Conservation (phyloP, 768 basidiomycete species). For the Auriscalpium microsporum region DNA sequence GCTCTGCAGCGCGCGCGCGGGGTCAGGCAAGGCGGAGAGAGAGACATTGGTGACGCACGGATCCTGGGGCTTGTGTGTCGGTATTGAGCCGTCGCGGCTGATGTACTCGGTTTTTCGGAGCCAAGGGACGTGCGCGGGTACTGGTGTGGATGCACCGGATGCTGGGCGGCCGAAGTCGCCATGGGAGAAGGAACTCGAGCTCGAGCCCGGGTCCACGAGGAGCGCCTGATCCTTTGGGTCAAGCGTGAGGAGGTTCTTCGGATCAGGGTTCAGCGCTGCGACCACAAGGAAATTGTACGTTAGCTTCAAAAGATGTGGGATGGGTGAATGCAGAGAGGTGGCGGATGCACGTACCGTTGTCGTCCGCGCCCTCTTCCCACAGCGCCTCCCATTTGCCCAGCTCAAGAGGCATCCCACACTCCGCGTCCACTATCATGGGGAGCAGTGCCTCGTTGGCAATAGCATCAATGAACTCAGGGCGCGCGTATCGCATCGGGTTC, state of each 20-base stretch:
- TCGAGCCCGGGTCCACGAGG: constrained; percentile 51
- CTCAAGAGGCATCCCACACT: constrained; percentile 94
- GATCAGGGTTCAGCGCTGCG: constrained; percentile 59
- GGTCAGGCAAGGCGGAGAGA: not conserved
- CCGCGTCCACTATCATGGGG: constrained; percentile 95
- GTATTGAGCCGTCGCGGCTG: constrained; percentile 44
- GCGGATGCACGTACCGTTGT: constrained; percentile 40
- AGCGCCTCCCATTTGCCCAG: constrained; percentile 74
- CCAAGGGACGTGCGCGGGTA: constrained; percentile 72
- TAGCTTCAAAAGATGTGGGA: not conserved
- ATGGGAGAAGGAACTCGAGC: constrained; percentile 33
- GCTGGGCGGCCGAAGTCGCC: constrained; percentile 25
- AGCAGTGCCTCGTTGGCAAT: constrained; percentile 74
- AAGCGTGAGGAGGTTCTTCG: constrained; percentile 44
- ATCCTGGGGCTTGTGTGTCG: no score
- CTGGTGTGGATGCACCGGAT: constrained; percentile 36
- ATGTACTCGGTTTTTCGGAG: constrained; percentile 89
- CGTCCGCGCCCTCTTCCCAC: constrained; percentile 73
- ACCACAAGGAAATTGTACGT: not conserved
- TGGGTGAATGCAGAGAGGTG: not conserved
- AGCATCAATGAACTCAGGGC: constrained; percentile 75
- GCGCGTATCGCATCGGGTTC: constrained; percentile 78
- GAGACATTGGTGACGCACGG: no score
- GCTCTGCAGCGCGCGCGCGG: not conserved
- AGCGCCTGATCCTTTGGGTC: constrained; percentile 75